These are phyloP conservation scores for Zalerion maritima DNA, from an alignment of 495 filamentous ascomycete genomes.

Conservation along the genomic window DNA sequence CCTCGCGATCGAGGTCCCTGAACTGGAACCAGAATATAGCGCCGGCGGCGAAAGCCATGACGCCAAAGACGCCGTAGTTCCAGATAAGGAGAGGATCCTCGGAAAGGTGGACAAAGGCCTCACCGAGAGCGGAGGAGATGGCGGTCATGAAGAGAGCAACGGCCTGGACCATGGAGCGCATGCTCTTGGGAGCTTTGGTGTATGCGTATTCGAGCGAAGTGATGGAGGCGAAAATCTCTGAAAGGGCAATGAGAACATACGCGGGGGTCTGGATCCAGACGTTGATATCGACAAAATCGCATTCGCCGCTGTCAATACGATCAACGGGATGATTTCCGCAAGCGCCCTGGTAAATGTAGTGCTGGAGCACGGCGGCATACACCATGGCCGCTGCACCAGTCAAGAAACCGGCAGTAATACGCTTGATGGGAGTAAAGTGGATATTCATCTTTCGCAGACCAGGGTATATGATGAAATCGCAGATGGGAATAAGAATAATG, in stretches of 20 bases:
- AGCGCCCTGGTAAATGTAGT: constrained; percentile 52
- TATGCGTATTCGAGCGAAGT: constrained; percentile 53
- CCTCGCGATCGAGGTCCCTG: constrained; percentile 41
- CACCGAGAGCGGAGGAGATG: constrained; percentile 50
- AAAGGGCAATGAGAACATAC: constrained; percentile 55
- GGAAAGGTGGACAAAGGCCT: constrained; percentile 51
- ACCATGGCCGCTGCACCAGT: constrained; percentile 48
- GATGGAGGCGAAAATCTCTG: constrained; percentile 41
- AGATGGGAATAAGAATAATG: constrained; percentile 66
- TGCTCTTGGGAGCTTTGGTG: constrained; percentile 64
- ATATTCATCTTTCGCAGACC: constrained; percentile 43
- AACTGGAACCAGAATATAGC: constrained; percentile 48
- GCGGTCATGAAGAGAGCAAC: constrained; percentile 57
- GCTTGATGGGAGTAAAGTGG: constrained; percentile 58
- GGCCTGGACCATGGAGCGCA: constrained; percentile 58
- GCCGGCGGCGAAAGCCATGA: constrained; percentile 45
- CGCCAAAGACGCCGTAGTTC: constrained; percentile 48
- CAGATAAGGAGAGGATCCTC: constrained; percentile 51
- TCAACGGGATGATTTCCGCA: constrained; percentile 41
- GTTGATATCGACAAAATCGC: constrained; percentile 21
- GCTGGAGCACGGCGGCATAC: constrained; percentile 48
- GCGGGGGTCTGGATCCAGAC: constrained; percentile 49
- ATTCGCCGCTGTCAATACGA: constrained; percentile 4
- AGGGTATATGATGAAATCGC: constrained; percentile 57
- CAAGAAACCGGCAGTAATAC: constrained; percentile 55